Evolutionary conservation across 306 rosid species (phyloP).

Genomic region (Begonia fuchsioides): DNA sequence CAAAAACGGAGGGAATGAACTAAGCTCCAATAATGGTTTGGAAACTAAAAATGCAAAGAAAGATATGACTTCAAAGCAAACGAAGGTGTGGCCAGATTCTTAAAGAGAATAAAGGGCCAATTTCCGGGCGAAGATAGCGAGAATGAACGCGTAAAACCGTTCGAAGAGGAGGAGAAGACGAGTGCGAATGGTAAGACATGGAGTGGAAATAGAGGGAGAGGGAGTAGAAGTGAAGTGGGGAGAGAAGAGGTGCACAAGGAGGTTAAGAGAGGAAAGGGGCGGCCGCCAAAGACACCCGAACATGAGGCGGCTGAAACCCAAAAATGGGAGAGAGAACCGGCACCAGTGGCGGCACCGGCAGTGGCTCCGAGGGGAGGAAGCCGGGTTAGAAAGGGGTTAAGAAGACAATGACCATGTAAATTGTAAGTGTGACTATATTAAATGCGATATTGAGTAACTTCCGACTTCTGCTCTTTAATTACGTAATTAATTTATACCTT

Average conservation of each 20-base stretch:
- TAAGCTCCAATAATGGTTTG: constrained; percentile 23
- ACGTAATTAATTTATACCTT: no score
- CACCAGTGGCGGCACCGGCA: background rate
- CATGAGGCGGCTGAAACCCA: constrained; percentile 7
- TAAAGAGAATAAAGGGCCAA: constrained; percentile 35
- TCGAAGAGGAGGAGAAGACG: constrained; percentile 13
- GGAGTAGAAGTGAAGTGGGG: constrained; percentile 1
- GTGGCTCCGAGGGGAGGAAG: constrained; percentile 22
- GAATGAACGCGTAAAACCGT: constrained; percentile 10
- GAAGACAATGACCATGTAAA: no score
- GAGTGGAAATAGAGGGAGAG: constrained; percentile 6
- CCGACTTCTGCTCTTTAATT: no score
- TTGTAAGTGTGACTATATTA: no score
- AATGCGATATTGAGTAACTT: no score
- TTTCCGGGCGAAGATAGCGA: constrained; percentile 4
- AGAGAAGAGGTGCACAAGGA: background rate
- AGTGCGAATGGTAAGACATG: constrained; percentile 1
- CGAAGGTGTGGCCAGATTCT: constrained; percentile 29
- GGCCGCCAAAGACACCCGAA: constrained; percentile 11
- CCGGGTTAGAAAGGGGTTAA: constrained; percentile 21
- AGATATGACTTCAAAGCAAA: constrained; percentile 18
- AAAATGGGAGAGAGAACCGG: constrained; percentile 9
- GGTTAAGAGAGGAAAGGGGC: background rate
- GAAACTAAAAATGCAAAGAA: constrained; percentile 23
- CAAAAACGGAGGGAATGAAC: constrained; percentile 26